A percentile compares a stretch with the other conserved stretches of the same genome.
Conservation (phyloP, 495 filamentous ascomycete species). For the Trichocladium antarcticum region DNA sequence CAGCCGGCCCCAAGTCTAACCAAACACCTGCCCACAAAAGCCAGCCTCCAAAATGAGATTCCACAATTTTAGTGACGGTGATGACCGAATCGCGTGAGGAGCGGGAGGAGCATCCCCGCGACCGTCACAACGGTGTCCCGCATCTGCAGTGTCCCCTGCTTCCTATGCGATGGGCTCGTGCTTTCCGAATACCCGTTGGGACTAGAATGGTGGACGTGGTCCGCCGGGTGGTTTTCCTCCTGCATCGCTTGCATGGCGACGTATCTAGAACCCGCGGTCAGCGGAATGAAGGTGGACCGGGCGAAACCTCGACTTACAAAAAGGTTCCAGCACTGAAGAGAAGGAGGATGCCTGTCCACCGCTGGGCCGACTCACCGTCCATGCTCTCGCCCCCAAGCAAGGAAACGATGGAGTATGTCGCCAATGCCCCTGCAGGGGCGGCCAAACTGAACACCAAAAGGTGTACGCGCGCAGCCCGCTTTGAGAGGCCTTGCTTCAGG, state of each 20-base stretch:
- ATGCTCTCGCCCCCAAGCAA: slow-evolving; percentile 49
- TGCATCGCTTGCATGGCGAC: slow-evolving; percentile 99
- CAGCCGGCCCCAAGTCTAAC: slow-evolving; percentile 1
- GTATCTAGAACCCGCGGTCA: slow-evolving; percentile 48
- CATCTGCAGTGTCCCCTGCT: slow-evolving; percentile 43
- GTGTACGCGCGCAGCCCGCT: slow-evolving; percentile 73
- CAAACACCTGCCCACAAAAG: slow-evolving; percentile 8
- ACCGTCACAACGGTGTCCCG: slow-evolving; percentile 64
- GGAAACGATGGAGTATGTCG: slow-evolving; percentile 69
- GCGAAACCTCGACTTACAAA: slow-evolving; percentile 50
- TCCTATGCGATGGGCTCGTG: slow-evolving; percentile 35
- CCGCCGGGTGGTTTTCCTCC: slow-evolving; percentile 48
- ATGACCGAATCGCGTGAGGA: slow-evolving; percentile 85
- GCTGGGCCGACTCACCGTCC: slow-evolving; percentile 42
- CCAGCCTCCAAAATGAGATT: neutral
- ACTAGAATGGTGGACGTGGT: slow-evolving; percentile 40
- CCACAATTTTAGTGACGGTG: slow-evolving; percentile 53
- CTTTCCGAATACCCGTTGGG: slow-evolving; percentile 60
- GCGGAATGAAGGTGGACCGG: neutral
- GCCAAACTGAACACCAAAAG: slow-evolving; percentile 84
- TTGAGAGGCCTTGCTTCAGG: slow-evolving; percentile 77
- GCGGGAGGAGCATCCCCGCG: slow-evolving; percentile 78
- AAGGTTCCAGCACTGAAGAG: slow-evolving; percentile 93
- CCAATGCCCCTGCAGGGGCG: slow-evolving; percentile 74
- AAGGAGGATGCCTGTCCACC: slow-evolving; percentile 86